Conservation (phyloP, 2,329 filamentous ascomycete species). For the Didymella exigua region DNA sequence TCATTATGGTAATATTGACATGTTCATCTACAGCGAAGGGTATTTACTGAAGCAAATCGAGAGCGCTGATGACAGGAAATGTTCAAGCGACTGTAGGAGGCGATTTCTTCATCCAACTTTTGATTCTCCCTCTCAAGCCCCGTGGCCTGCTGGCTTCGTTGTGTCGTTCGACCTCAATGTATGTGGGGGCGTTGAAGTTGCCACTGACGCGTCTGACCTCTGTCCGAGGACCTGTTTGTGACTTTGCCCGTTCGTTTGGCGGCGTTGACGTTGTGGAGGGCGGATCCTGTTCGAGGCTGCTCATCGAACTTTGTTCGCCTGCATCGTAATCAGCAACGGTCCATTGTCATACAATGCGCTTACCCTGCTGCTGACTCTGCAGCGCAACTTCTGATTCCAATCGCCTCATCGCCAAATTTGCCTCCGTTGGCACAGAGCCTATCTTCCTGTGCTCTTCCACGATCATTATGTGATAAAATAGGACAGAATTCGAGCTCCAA, state of each 20-base stretch:
- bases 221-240: constrained; percentile 10
- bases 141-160: constrained; percentile 20
- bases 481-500: neutral
- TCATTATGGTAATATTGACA: neutral
- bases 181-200: constrained; percentile 38
- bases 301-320: constrained; percentile 1
- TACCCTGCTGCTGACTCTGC: constrained; percentile 5
- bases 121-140: constrained; percentile 16
- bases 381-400: constrained; percentile 1
- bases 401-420: neutral
- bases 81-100: constrained; percentile 5
- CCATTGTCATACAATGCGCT: neutral
- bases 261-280: constrained; percentile 12
- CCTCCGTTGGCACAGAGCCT: neutral
- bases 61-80: neutral
- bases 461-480: constrained; percentile 7
- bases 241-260: constrained; percentile 9
- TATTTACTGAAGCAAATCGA: constrained; percentile 1
- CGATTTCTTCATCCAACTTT: constrained; percentile 19
- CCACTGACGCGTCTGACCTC: constrained; percentile 30
- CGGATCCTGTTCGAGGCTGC: constrained; percentile 3
- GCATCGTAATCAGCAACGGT: constrained; percentile 1
- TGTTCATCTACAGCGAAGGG: neutral
- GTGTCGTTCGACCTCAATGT: constrained; percentile 29
- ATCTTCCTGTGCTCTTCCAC: constrained; percentile 5